Percentiles rank a stretch among this genome's conserved stretches.
These are phyloP conservation scores for Saksenaea oblongispora DNA, from an alignment of 371 early-diverging fungal genomes.

Conservation along the genomic window DNA sequence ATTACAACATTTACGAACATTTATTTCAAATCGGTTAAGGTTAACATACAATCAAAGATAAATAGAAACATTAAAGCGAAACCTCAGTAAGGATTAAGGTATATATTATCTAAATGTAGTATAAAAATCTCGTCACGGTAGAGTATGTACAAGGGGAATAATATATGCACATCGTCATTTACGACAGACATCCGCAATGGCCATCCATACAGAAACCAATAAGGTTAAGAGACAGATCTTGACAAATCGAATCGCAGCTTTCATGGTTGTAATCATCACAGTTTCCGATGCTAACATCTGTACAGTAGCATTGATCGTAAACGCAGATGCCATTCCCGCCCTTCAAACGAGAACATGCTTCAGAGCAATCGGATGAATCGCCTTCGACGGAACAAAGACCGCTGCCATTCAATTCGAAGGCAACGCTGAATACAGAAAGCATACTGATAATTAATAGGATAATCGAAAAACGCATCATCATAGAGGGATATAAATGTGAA, in stretches of 20 bases:
- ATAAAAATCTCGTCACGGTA: background rate
- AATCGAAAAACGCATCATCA: background rate
- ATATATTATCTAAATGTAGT: background rate
- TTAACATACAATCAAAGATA: background rate
- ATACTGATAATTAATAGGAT: background rate
- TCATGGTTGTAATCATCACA: constrained; percentile 44
- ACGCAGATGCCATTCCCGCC: constrained; percentile 35
- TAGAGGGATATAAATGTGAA: background rate
- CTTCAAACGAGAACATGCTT: constrained; percentile 2
- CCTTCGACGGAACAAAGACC: constrained; percentile 14
- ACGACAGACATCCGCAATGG: constrained; percentile 40
- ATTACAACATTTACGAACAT: no score
- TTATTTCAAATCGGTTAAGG: background rate
- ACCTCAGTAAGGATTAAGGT: background rate
- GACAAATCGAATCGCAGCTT: constrained; percentile 41
- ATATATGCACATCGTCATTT: constrained; percentile 5
- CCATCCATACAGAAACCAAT: constrained; percentile 42
- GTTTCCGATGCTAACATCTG: constrained; percentile 33
- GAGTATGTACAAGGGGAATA: background rate
- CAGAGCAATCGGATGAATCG: constrained; percentile 12
- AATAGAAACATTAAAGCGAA: no score
- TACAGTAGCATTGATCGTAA: constrained; percentile 39
- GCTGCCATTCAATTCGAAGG: constrained; percentile 3
- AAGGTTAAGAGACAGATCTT: constrained; percentile 31
- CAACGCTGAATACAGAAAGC: background rate